phyloP scores from a whole-genome alignment of 1,139 yeast species.

The Yamadazyma blattariae region DNA sequence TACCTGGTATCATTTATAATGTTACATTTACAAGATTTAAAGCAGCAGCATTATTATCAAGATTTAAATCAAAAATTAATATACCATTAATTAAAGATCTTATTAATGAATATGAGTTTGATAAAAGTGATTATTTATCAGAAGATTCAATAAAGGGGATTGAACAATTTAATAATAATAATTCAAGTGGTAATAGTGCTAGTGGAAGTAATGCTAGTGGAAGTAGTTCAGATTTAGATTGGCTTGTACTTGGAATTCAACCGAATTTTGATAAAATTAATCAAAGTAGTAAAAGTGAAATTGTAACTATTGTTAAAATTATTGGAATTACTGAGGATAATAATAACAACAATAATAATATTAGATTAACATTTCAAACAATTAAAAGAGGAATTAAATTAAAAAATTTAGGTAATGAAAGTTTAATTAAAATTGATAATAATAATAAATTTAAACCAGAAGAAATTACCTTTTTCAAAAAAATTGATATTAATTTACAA shows the following conservation, averaged over 20 bases:
- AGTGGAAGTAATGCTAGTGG: no score
- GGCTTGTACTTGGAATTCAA: conserved; percentile 39
- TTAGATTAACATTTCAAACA: conserved; percentile 53
- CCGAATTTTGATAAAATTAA: conserved; percentile 39
- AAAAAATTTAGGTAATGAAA: conserved; percentile 26
- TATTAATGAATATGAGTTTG: conserved; percentile 34
- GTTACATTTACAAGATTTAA: conserved; percentile 49
- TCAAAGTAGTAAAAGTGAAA: conserved; percentile 16
- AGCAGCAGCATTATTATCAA: conserved; percentile 46
- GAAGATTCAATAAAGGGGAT: conserved; percentile 35
- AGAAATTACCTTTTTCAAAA: conserved; percentile 20
- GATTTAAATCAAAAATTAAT: conserved; percentile 29
- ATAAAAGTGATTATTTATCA: conserved; percentile 18
- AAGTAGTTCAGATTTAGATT: conserved; percentile 30
- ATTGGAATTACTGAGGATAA: conserved; percentile 48
- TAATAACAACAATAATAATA: conserved; percentile 24
- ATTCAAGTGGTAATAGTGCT: no score
- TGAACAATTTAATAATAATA: conserved; percentile 17
- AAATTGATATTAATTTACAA: conserved; percentile 22
- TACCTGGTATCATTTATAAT: conserved; percentile 62
- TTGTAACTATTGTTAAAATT: conserved; percentile 48
- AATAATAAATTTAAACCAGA: conserved; percentile 16
- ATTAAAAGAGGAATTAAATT: conserved; percentile 42
- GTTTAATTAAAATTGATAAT: conserved; percentile 27
- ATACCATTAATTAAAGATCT: conserved; percentile 31